Evolutionary conservation across 441 rosid species (phyloP), one percentile per base, ranked within the genome.

Genomic region (Erodium chrysanthum): DNA sequence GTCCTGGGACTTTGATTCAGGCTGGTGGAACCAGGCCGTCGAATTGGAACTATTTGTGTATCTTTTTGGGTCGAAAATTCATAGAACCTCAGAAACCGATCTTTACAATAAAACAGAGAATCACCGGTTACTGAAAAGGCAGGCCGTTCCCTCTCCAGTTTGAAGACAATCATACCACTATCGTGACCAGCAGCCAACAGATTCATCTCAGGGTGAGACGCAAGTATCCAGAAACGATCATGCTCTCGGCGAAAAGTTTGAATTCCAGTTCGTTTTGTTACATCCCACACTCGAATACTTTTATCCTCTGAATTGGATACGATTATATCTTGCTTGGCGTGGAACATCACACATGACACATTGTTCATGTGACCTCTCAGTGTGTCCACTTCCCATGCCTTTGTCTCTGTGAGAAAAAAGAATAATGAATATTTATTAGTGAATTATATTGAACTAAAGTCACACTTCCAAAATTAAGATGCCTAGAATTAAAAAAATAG

Each of bases 101-200:
- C 97, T 74, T 85, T 89, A 46, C 79, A 77, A 70, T 89, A 89
- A 74, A 87, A 89, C 63, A 91, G 63, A 37, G 85, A 81, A 69
- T 89, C 86, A 10, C 86, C 90, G 73, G 92, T 89, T 52, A 89
- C 78, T 6, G 92, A 82, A 85, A 89, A 89, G 8, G 97, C 97
- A 71, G 97, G 95, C 8, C 95, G 77, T 72, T 91, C 96, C 78
- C 96, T 87, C 83, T 87, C 96, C 70, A 91, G 79, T 72, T 91
- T 91, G 68, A 91, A 91, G 21, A 91, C 97, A 50, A 89, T 82
- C 97, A 91, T 85, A n/a, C 97, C 97, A 74, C 84, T 85, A 74
- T 91, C 97, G 77, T 91, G 97, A 21, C 97, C 96, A 2, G 97
- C 96, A 58, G 97, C 97, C 75, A 91, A 76, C 64, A 91, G 83